Percentiles rank a stretch among this genome's conserved stretches.
phyloP scores from a whole-genome alignment of 495 filamentous ascomycete species.

The Penicillium robsamsonii region DNA sequence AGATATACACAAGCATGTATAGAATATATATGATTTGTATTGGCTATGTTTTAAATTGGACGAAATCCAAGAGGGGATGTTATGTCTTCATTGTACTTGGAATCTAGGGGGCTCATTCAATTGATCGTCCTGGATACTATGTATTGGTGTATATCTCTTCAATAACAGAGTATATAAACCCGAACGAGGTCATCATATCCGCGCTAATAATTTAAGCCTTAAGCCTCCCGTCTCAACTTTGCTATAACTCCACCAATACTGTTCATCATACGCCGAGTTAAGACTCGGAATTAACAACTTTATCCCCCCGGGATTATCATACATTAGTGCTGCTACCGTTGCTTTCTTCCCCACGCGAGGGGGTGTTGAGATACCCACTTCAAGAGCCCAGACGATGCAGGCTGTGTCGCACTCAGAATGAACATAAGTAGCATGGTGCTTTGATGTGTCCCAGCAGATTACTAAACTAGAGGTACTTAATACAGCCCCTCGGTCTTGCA shows the following conservation, averaged over 20 bases:
- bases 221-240: slow-evolving; percentile 14
- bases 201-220: slow-evolving; percentile 2
- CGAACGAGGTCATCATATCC: no score
- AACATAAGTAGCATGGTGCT: not conserved
- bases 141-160: no score
- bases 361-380: not conserved
- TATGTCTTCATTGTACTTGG: no score
- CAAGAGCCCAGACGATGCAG: not conserved
- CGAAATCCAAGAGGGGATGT: not conserved
- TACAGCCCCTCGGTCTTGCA: not conserved
- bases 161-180: no score
- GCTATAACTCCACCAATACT: slow-evolving; percentile 17
- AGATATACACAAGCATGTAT: not conserved
- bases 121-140: no score
- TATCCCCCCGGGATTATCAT: not conserved
- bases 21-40: not conserved
- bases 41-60: no score
- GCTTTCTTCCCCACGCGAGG: slow-evolving; percentile 20
- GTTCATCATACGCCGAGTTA: slow-evolving; percentile 20
- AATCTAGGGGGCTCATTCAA: no score
- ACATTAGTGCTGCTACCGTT: slow-evolving; percentile 26
- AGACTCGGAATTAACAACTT: slow-evolving; percentile 11
- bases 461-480: not conserved
- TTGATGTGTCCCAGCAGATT: not conserved
- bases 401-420: not conserved